Base-by-base conservation (phyloP, 169 alveolate genomes). In the Theileria sp. region DNA sequence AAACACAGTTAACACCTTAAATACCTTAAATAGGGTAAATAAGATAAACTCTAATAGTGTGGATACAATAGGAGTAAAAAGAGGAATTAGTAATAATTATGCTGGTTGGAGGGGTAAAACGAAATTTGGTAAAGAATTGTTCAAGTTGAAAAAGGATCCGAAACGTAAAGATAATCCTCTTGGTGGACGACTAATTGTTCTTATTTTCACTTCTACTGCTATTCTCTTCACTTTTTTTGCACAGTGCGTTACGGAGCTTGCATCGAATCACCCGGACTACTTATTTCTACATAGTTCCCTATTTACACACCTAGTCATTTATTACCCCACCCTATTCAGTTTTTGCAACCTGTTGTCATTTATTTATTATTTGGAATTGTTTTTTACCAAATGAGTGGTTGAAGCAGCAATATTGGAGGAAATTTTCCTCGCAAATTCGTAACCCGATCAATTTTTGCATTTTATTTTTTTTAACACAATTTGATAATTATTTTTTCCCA, bases 21-120 rank as follows among this genome's bases (percentile, higher is more conserved):
- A 54, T 7, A 54, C 7, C 6, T 1, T 15, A 6, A 54, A 54
- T 54, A 17, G 62, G 1, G 89, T 88, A 21, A 83, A 79, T 49
- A 84, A 92, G 56, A 44, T 91, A 10, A 77, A 89, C 5, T 92
- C 92, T 12, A 32, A 80, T 36, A 85, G 75, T n/a, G 86, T 89
- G n/a, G 75, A 85, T 34, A 62, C 50, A 0, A 58, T 25, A 0
- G n/a, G 28, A 15, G 13, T 21, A 36, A 36, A 32, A 19, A 0
- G 32, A 30, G 38, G 15, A 38, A 58, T 74, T 13, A 64, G 38
- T 26, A 66, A n/a, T 15, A 44, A 44, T 56, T 23, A 5, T 21
- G 66, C 8, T 23, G 66, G 1, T 56, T 32, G 36, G 36, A 32
- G 5, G 36, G 36, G 54, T 44, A 44, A 44, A 8, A 44, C 17